phyloP scores from a whole-genome alignment of 2,329 filamentous ascomycete genomes.

The Hymenoscyphus salicellus region DNA sequence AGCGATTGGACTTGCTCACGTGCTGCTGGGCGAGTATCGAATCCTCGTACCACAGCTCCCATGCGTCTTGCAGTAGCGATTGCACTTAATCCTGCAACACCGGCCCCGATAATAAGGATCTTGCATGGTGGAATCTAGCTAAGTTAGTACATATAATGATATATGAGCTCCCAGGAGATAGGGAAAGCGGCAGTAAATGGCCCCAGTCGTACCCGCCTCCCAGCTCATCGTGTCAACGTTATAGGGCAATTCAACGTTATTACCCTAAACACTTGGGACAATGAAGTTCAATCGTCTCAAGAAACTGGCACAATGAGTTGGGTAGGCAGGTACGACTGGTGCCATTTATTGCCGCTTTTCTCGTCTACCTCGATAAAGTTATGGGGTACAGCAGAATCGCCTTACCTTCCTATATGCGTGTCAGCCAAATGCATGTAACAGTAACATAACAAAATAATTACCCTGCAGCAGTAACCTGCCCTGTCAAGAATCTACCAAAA shows the following conservation, averaged over 20 bases:
- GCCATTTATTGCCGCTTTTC: not conserved
- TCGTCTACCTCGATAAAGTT: conserved; percentile 2
- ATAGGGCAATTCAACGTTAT: too few relatives aligned
- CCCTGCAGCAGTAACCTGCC: conserved; percentile 85
- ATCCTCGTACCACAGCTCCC: conserved; percentile 85
- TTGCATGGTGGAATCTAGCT: conserved; percentile 82
- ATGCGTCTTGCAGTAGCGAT: conserved; percentile 83
- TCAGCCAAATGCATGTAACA: conserved; percentile 28
- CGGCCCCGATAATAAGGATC: conserved; percentile 84
- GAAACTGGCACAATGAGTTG: too few relatives aligned
- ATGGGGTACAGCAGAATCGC: not conserved
- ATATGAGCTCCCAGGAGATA: too few relatives aligned
- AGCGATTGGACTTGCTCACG: conserved; percentile 88
- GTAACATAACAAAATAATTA: conserved; percentile 31
- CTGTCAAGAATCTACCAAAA: conserved; percentile 84
- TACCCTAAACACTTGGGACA: too few relatives aligned
- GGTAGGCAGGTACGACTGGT: too few relatives aligned
- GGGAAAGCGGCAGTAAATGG: too few relatives aligned
- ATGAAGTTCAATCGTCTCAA: too few relatives aligned
- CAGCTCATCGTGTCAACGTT: too few relatives aligned
- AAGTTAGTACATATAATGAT: conserved; percentile 6
- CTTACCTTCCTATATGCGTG: conserved; percentile 31
- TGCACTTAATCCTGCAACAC: conserved; percentile 82
- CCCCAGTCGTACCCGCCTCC: too few relatives aligned
- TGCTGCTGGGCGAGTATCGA: conserved; percentile 85